phyloP scores from a whole-genome alignment of 768 basidiomycete genomes.

The Calvatia gigantea region DNA sequence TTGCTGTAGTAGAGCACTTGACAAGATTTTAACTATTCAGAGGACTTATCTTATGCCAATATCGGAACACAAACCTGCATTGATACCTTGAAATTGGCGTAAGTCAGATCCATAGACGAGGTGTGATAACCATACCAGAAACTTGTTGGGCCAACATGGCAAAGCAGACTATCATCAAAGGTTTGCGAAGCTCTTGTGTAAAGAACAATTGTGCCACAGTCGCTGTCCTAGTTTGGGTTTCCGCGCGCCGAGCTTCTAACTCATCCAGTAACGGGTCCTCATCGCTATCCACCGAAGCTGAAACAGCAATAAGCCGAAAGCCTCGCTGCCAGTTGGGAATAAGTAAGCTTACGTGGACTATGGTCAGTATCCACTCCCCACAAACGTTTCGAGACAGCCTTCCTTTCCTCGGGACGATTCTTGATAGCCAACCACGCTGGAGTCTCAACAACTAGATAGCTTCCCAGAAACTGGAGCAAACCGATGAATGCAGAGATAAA shows the following conservation, averaged over 20 bases:
- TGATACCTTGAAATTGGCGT: conserved; percentile 51
- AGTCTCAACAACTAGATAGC: conserved; percentile 60
- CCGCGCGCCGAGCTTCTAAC: conserved; percentile 21
- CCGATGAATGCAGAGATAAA: conserved; percentile 57
- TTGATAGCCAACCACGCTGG: conserved; percentile 61
- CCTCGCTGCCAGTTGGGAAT: not conserved
- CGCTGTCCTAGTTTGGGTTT: conserved; percentile 27
- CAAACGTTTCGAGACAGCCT: conserved; percentile 41
- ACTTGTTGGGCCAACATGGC: conserved; percentile 78
- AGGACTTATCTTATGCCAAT: not conserved
- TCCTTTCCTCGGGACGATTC: conserved; percentile 47
- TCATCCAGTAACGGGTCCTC: conserved; percentile 42
- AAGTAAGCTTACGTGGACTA: conserved; percentile 23
- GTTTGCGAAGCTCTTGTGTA: conserved; percentile 51
- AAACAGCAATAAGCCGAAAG: not conserved
- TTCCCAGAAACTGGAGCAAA: conserved; percentile 51
- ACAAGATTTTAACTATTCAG: conserved; percentile 4
- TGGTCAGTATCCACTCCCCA: conserved; percentile 42
- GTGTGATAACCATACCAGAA: conserved; percentile 47
- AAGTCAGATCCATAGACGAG: not conserved
- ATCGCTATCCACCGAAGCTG: conserved; percentile 14
- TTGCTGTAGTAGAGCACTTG: conserved; percentile 90
- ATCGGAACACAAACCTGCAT: conserved; percentile 47
- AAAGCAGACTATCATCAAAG: conserved; percentile 63
- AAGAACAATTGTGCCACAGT: conserved; percentile 52